Evolutionary conservation across 1,284 basidiomycete genomes (phyloP), one percentile per base, ranked within the genome.

Genomic region (Austroboletus niveus): DNA sequence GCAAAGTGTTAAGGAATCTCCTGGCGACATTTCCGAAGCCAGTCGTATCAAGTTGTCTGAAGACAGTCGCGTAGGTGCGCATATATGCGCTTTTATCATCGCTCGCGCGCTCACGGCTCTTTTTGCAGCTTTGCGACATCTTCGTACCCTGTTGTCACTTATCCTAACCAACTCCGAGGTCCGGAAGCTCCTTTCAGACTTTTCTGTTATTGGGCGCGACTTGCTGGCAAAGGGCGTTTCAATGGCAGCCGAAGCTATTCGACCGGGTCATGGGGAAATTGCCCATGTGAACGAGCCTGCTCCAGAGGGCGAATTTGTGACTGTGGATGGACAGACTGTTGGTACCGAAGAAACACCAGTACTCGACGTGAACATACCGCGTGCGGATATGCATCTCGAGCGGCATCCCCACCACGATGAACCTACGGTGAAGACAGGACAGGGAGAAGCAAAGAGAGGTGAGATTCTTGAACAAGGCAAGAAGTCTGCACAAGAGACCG

Each of bases 91-190:
- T 39, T 27, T 46, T 31, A 29, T 9, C 35, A 17, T 27, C 8
- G 5, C 8, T 35, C 50, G 59, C n/a, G 55, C 14, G 5, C 2
- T 7, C 14, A 24, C 22, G 3, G 22, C 5, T 36, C n/a, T 1
- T 11, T 30, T 30, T 14, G 10, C 51, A 87, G 93, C 92, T 15
- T 81, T 87, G 42, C 78, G 80, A 51, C 90, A 97, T 69, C 79
- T 97, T n/a, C 87, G 92, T 57, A 93, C 92, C 0, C 79, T 97
- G 45, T 72, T 89, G 48, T 81, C 80, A 22, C 86, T 97, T 59
- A 79, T 97, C 62, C 76, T 92, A 58, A 95, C 93, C 67, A 97
- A 96, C 74, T 87, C 86, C 1, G 94, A 97, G 73, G 87, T 91
- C 36, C 88, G 93, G 65, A 97, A 97, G 71, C 85, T 95, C 47